Base-by-base conservation (phyloP, 192 early-diverging fungal species). In the Phlyctochytrium arcticum region DNA sequence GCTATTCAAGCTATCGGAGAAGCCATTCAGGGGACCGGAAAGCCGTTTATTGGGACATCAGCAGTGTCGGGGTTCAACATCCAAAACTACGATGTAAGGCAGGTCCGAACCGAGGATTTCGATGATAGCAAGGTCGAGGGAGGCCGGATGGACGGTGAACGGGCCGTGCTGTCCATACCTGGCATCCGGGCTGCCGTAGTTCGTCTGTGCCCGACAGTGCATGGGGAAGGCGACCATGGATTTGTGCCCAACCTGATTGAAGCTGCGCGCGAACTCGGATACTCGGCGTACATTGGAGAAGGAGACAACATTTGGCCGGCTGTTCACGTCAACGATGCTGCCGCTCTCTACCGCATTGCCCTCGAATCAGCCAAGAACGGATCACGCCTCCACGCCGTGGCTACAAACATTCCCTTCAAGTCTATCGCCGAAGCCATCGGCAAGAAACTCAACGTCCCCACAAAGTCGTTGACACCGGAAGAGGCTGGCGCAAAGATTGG, bases 391-490 rank as follows among this genome's bases (percentile, higher is more conserved):
- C 35, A 33, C 19, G 9, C 55, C 55, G 36, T 57, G 21, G 55
- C 34, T 4, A 29, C 4, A 3, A 44, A 19, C 39, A 59, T 35
- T 19, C 35, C 49, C 8, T 23, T 36, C 19, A 24, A 36, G 6
- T 37, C 24, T 48, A 64, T 36, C 33, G 49, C 49, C 24, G 62
- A 54, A 24, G 7, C 3, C 21, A 36, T 37, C 26, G 49, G 49
- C 50, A 21, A 62, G 44, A 32, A 29, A 17, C 21, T 33, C 10
- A 69, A 69, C 54, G 67, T 74, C 6, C 54, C 34, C 23, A 57
- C 54, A 10, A 31, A 69, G n/a, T 55, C 54, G 23, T 32, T 54
- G 21, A 50, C 51, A 32, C 5, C 51, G 4, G 51, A 54, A 17
- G 51, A 54, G 51, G 51, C 51, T 32, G 51, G 51, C 51, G 6